Base-by-base conservation (phyloP, 345 rosid species). In the Cardamine resedifolia region DNA sequence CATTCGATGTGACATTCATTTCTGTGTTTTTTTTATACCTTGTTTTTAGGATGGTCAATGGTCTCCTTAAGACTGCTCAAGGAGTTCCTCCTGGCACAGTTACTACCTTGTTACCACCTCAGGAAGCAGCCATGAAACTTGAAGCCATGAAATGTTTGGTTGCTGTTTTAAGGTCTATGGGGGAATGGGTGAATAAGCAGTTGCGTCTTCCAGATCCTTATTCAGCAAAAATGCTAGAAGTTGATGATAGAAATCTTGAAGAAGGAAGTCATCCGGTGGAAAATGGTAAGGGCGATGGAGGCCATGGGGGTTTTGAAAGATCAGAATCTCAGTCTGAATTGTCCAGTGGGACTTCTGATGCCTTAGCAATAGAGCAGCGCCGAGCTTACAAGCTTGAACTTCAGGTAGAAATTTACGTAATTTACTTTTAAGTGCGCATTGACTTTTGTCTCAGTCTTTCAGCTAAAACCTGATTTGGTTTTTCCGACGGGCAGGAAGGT, bases 341-440 rank as follows among this genome's bases (percentile, higher is more conserved):
- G 31, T 86, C 95, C 15, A 78, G 85, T 70, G 99, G 94, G 77
- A 79, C 87, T 77, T 86, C 96, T 78, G 96, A 90, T 75, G 91
- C 89, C 71, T 83, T 85, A 43, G 82, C 88, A 53, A 92, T 96
- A 50, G 99, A 96, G 87, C 98, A 96, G 77, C 98, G 97, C 28
- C 89, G 99, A 52, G 99, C 99, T 66, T 96, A 96, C 88, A 96
- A 96, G 86, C 96, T 96, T 76, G 99, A 96, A 81, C 98, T 92
- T 82, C 99, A 92, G 90, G 99, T 90, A 74, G 24, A 71, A 67
- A 26, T 36, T 49, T 56, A 38, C 23, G n/a, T 44, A 50, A 60
- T 48, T 62, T 58, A 51, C 19, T 21, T 44, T 43, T n/a, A 50
- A 61, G 10, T 67, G 49, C 5, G 48, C 28, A n/a, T 23, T 49